Conservation (phyloP, 2,329 filamentous ascomycete genomes). For the Fusarium circinatum region DNA sequence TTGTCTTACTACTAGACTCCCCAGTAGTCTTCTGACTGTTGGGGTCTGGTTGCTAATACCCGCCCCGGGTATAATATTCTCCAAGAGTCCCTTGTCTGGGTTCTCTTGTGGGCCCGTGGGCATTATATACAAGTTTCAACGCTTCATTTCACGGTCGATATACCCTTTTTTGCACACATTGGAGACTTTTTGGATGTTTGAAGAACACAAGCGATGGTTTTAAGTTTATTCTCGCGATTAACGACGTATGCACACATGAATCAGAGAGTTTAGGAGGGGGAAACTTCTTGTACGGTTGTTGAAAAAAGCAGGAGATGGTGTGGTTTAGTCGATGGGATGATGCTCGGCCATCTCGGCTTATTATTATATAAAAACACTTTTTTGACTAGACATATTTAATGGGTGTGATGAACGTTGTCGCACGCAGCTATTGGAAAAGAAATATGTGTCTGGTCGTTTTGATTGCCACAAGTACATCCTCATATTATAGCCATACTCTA, state of each 20-base stretch:
- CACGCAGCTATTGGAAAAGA: constrained; percentile 20
- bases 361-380: constrained; percentile 31
- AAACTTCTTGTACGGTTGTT: constrained; percentile 23
- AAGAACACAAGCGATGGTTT: constrained; percentile 38
- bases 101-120: constrained; percentile 35
- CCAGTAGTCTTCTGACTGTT: background rate
- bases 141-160: constrained; percentile 47
- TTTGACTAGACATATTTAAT: constrained; percentile 41
- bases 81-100: constrained; percentile 5
- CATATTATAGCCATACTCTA: background rate
- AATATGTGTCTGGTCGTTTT: constrained; percentile 33
- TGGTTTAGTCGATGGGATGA: constrained; percentile 28
- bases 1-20: constrained; percentile 39
- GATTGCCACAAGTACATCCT: background rate
- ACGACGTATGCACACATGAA: constrained; percentile 44
- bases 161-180: constrained; percentile 44
- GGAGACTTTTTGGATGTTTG: constrained; percentile 40
- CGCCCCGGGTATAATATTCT: constrained; percentile 31
- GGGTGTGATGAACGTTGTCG: constrained; percentile 28
- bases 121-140: constrained; percentile 43
- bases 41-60: constrained; percentile 25
- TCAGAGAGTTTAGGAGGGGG: constrained; percentile 23
- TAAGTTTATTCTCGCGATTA: constrained; percentile 37
- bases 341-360: constrained; percentile 25
- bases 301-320: constrained; percentile 14